These are phyloP conservation scores for Solanum gracilifrons DNA, from an alignment of 257 asterid genomes.

Conservation along the genomic window DNA sequence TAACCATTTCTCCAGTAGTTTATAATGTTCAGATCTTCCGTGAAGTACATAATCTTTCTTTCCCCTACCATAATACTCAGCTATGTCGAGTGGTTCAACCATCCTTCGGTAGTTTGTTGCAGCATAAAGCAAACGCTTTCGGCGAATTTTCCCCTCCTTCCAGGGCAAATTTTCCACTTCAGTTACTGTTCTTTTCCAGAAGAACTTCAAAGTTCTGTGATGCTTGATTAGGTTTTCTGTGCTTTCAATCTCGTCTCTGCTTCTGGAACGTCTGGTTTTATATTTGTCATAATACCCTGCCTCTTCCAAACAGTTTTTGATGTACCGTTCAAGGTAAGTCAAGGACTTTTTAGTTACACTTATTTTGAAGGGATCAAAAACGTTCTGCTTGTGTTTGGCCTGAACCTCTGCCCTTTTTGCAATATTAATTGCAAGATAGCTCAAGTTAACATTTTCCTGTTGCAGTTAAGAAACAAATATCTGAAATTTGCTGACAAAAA, in stretches of 20 bases:
- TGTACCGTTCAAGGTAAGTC: constrained; percentile 20
- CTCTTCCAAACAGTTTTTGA: constrained; percentile 2
- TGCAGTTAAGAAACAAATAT: background rate
- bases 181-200: constrained; percentile 15
- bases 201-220: constrained; percentile 8
- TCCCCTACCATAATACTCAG: constrained; percentile 17
- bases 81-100: constrained; percentile 30
- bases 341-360: constrained; percentile 8
- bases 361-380: constrained; percentile 12
- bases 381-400: background rate
- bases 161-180: constrained; percentile 15
- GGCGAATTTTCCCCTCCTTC: constrained; percentile 7
- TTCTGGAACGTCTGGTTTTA: constrained; percentile 2
- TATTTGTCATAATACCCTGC: constrained; percentile 24
- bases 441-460: background rate
- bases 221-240: constrained; percentile 6
- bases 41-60: constrained; percentile 3
- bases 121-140: constrained; percentile 16
- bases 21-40: constrained; percentile 15
- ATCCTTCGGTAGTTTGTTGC: constrained; percentile 23
- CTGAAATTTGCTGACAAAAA: background rate
- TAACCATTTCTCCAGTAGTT: constrained; percentile 13
- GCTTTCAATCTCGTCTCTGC: constrained; percentile 6
- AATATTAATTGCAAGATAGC: background rate
- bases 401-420: background rate